Evolutionary conservation across 345 rosid genomes (phyloP).

Genomic region (Populus alba): DNA sequence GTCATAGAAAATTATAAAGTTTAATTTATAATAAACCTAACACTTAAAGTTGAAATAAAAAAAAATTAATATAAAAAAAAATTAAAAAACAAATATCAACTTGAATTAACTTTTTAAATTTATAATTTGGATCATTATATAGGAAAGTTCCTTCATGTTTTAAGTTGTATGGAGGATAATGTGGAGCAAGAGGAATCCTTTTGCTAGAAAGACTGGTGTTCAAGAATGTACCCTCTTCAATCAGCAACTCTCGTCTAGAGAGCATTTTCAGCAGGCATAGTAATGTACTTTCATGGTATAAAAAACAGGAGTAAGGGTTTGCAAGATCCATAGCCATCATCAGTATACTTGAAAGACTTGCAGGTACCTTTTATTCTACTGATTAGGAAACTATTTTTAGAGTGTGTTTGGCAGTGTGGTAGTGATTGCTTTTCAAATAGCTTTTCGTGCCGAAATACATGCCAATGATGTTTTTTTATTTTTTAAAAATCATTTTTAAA

Average conservation of each 20-base stretch:
- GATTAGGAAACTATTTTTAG: not conserved
- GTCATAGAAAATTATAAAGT: too few species aligned
- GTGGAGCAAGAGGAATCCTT: slow-evolving; percentile 62
- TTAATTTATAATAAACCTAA: too few species aligned
- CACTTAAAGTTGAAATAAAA: too few species aligned
- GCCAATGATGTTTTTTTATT: too few species aligned
- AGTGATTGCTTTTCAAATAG: too few species aligned
- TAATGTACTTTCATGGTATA: slow-evolving; percentile 57
- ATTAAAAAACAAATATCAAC: fast-evolving
- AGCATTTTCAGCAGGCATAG: slow-evolving; percentile 48
- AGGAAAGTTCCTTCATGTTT: too few species aligned
- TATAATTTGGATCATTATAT: fast-evolving
- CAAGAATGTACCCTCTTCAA: slow-evolving; percentile 59
- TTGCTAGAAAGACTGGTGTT: slow-evolving; percentile 48
- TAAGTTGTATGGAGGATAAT: slow-evolving; percentile 35
- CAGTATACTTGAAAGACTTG: slow-evolving; percentile 76
- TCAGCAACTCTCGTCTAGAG: slow-evolving; percentile 42
- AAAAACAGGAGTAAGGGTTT: slow-evolving; percentile 66
- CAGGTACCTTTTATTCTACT: slow-evolving; percentile 36
- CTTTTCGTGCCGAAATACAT: too few species aligned
- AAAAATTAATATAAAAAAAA: too few species aligned
- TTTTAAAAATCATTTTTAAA: too few species aligned
- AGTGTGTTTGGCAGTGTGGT: too few species aligned
- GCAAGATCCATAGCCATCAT: slow-evolving; percentile 67
- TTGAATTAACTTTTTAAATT: too few species aligned